Conservation (phyloP, 2,329 filamentous ascomycete species). For the Fusarium falciforme region DNA sequence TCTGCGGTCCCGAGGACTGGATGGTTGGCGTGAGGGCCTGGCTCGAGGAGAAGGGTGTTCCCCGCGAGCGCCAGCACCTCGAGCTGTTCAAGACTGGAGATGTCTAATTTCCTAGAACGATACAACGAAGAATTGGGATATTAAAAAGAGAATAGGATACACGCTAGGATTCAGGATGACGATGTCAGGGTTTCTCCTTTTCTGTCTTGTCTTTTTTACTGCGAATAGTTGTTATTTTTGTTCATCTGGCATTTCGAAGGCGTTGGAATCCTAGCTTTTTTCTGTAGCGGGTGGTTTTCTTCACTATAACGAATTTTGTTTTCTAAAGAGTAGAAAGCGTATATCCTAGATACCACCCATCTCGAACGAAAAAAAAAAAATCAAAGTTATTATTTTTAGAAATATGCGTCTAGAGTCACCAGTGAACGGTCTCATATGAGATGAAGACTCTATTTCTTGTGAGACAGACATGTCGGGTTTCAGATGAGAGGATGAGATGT, state of each 20-base stretch:
- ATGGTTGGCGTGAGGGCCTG: constrained; percentile 70
- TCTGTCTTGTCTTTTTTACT: constrained; percentile 3
- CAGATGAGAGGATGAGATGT: not conserved
- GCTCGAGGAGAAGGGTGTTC: constrained; percentile 67
- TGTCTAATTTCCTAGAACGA: constrained; percentile 18
- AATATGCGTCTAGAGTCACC: not conserved
- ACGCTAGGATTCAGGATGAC: not conserved
- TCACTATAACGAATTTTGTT: constrained; percentile 14
- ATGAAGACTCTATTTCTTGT: not conserved
- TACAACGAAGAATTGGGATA: not conserved
- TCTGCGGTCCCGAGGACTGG: constrained; percentile 78
- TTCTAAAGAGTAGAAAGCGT: constrained; percentile 7
- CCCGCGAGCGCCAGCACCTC: constrained; percentile 68
- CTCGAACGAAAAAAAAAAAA: constrained; percentile 1
- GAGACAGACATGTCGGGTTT: not conserved
- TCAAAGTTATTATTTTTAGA: not conserved
- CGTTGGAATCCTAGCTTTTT: constrained; percentile 29
- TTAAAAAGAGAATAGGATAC: not conserved
- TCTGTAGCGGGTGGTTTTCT: constrained; percentile 18
- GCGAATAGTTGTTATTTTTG: not conserved
- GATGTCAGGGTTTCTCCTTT: not conserved
- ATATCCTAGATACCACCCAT: constrained; percentile 33
- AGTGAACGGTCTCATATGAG: not conserved
- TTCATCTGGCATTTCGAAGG: constrained; percentile 28
- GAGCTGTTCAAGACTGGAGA: constrained; percentile 75